Base-by-base conservation (phyloP, 495 filamentous ascomycete species). In the Talaromyces nanjingensis region DNA sequence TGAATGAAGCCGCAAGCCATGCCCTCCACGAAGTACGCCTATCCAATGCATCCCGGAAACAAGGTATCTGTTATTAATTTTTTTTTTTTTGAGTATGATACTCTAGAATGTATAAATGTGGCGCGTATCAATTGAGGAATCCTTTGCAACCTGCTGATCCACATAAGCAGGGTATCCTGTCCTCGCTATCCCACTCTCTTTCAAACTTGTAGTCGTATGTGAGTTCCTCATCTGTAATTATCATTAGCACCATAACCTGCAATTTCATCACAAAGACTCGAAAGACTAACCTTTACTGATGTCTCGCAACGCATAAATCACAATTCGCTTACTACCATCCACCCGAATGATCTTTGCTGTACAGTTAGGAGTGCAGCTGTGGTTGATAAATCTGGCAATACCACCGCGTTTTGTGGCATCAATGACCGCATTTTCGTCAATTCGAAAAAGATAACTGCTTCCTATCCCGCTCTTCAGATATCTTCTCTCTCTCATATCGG, bases 131-230 rank as follows among this genome's bases (percentile, higher is more conserved):
- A 76, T 98, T 98, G 77, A 98, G 89, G 79, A 98, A 98, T 60
- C 94, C 94, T 82, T 98, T 98, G 79, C 94, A 98, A 20, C 90
- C 91, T 9, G 90, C 86, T 42, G 93, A 96, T 55, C 94, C 94
- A 76, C 94, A 98, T 42, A 98, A 85, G 77, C 94, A 98, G 24
- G 94, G 94, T 67, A 98, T 96, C 63, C 94, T 91, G 75, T 98
- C 96, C 66, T 91, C 86, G 68, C 90, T 93, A 65, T 90, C 91
- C 73, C 96, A 90, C 73, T 98, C 94, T 67, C 96, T 88, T 80
- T 98, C 94, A 74, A 98, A 98, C 77, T 98, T 98, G 84, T 98
- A 98, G 80, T 98, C 94, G 81, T 98, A 98, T 3, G 94, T 98
- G 65, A 98, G 86, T 76, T 98, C 94, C 77, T 98, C 94, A 71